Conservation (phyloP, 1,284 basidiomycete species). For the Heterobasidion parviporum region DNA sequence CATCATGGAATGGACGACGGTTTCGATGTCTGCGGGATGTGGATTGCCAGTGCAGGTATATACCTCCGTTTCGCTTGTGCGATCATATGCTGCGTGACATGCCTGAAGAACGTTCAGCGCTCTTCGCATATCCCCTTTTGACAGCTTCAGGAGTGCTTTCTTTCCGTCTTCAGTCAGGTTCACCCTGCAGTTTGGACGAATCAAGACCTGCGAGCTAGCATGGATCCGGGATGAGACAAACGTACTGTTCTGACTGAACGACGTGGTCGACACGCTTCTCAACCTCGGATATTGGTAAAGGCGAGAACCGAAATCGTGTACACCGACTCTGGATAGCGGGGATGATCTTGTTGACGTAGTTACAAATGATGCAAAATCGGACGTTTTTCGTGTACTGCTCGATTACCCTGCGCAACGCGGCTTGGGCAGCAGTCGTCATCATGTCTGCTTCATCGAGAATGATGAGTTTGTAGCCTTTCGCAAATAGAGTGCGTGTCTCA, state of each 20-base stretch:
- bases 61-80: slow-evolving; percentile 83
- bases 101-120: slow-evolving; percentile 96
- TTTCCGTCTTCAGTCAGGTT: slow-evolving; percentile 84
- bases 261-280: slow-evolving; percentile 78
- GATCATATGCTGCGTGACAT: slow-evolving; percentile 93
- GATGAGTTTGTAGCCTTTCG: slow-evolving; percentile 95
- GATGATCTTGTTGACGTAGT: slow-evolving; percentile 99
- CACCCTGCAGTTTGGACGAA: slow-evolving; percentile 44
- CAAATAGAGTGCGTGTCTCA: slow-evolving; percentile 86
- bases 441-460: slow-evolving; percentile 99
- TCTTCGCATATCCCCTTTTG: slow-evolving; percentile 95
- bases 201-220: not conserved
- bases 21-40: slow-evolving; percentile 89
- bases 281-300: slow-evolving; percentile 81
- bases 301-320: slow-evolving; percentile 97
- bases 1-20: slow-evolving; percentile 93
- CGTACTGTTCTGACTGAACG: slow-evolving; percentile 80
- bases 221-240: slow-evolving; percentile 6
- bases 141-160: slow-evolving; percentile 85
- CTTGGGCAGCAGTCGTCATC: slow-evolving; percentile 98
- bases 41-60: slow-evolving; percentile 98
- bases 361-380: slow-evolving; percentile 99
- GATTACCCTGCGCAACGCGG: slow-evolving; percentile 92
- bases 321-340: slow-evolving; percentile 98
- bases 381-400: slow-evolving; percentile 99